A percentile compares a stretch with the other conserved stretches of the same genome.
Conservation (phyloP, 2,329 filamentous ascomycete species). For the Colletotrichum liriopes region DNA sequence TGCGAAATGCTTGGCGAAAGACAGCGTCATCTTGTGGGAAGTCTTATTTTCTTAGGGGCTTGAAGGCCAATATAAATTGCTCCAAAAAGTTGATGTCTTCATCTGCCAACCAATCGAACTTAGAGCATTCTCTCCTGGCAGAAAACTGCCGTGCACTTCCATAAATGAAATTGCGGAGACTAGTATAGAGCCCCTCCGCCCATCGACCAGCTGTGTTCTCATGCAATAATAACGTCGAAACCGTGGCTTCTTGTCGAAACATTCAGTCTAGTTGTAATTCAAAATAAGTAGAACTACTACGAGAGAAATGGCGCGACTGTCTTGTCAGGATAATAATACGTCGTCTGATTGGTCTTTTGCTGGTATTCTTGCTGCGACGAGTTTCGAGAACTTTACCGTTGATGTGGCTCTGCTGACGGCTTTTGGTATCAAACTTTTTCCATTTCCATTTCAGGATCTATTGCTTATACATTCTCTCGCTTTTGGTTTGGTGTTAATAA, state of each 20-base stretch:
- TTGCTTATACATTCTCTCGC: constrained; percentile 9
- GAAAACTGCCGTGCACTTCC: neutral
- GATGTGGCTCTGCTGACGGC: neutral
- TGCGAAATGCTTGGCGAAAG: neutral
- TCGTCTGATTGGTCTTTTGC: neutral
- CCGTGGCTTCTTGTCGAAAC: neutral
- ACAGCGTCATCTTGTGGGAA: neutral
- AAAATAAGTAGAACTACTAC: neutral
- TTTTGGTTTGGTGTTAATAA: neutral
- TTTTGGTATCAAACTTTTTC: constrained; percentile 19
- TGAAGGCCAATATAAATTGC: neutral
- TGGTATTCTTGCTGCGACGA: neutral
- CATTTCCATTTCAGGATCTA: constrained; percentile 16
- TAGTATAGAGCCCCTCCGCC: neutral
- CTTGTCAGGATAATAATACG: neutral
- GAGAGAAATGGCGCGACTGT: neutral
- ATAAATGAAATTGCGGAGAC: neutral
- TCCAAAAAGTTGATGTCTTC: rapidly evolving
- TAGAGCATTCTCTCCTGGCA: neutral
- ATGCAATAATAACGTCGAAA: neutral
- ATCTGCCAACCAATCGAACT: neutral
- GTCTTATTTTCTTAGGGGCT: neutral
- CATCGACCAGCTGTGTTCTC: too few species aligned
- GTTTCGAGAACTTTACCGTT: neutral
- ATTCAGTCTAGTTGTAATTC: neutral